A percentile compares a stretch with the other conserved stretches of the same genome.
phyloP scores from a whole-genome alignment of 31 red algal genomes.

The Odonthalia washingtoniensis region DNA sequence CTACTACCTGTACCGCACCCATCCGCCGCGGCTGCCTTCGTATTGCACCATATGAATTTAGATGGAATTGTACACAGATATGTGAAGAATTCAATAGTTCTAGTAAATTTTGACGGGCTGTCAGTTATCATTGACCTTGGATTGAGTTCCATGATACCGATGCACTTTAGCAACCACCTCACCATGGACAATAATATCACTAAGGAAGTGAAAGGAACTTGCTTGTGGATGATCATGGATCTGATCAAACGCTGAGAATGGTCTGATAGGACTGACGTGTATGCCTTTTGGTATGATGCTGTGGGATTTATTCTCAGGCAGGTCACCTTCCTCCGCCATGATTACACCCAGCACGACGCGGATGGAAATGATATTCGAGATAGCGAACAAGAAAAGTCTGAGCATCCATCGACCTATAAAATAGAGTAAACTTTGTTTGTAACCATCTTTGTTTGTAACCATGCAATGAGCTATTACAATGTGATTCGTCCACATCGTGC shows the following conservation, averaged over 20 bases:
- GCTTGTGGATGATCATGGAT: constrained; percentile 72
- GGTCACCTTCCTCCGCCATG: constrained; percentile 21
- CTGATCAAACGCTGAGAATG: constrained; percentile 57
- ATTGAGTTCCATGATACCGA: constrained; percentile 28
- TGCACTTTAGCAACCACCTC: background rate
- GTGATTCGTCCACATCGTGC: no score
- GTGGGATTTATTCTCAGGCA: constrained; percentile 73
- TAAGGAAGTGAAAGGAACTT: constrained; percentile 48
- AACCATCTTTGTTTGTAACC: no score
- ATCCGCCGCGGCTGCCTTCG: no score
- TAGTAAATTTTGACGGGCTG: constrained; percentile 42
- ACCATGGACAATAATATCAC: constrained; percentile 11
- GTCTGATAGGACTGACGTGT: constrained; percentile 62
- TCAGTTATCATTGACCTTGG: constrained; percentile 78
- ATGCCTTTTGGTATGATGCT: constrained; percentile 77
- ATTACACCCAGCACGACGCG: constrained; percentile 24
- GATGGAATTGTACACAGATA: constrained; percentile 83
- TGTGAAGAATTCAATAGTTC: constrained; percentile 81
- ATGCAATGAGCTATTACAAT: no score
- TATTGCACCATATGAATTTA: constrained; percentile 76
- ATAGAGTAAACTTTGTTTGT: no score
- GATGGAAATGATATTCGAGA: constrained; percentile 12
- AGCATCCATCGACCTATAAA: no score
- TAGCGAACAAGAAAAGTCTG: constrained; percentile 45
- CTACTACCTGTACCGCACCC: no score